Conservation (phyloP, 139 green algal species). For the Tetratostichococcus sp. region DNA sequence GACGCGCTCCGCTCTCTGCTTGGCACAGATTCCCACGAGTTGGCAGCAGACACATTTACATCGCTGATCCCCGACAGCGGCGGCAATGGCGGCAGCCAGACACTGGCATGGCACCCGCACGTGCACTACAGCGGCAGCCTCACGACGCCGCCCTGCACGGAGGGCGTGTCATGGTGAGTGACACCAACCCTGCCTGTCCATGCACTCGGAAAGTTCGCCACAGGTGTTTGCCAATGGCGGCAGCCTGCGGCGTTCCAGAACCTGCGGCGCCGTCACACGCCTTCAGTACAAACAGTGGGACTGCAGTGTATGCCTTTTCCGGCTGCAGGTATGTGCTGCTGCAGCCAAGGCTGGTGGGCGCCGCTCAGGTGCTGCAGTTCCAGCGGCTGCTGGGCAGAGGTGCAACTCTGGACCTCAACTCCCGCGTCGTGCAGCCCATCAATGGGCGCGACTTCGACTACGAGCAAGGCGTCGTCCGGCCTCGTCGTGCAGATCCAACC, state of each 20-base stretch:
- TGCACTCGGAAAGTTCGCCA: background rate
- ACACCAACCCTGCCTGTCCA: too few species aligned
- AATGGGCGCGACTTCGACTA: slow-evolving; percentile 38
- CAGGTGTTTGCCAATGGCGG: too few species aligned
- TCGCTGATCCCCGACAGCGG: background rate
- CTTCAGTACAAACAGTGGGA: too few species aligned
- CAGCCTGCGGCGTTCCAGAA: too few species aligned
- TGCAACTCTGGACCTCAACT: slow-evolving; percentile 38
- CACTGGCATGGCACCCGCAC: slow-evolving; percentile 25
- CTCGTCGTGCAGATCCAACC: too few species aligned
- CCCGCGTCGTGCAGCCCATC: slow-evolving; percentile 43
- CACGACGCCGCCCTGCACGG: slow-evolving; percentile 82
- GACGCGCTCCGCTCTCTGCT: too few species aligned
- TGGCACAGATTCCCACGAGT: background rate
- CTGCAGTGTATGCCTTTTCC: background rate
- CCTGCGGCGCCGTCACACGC: too few species aligned
- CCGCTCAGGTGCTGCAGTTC: slow-evolving; percentile 51
- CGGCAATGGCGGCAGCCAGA: too few species aligned
- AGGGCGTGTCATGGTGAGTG: slow-evolving; percentile 74
- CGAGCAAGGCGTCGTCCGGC: background rate
- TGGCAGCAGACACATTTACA: background rate
- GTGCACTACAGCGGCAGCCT: slow-evolving; percentile 75
- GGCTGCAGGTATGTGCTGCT: background rate
- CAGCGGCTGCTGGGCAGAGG: slow-evolving; percentile 39
- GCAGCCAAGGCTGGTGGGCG: background rate